phyloP scores from a whole-genome alignment of 345 rosid genomes.

The Nasturtium officinale region DNA sequence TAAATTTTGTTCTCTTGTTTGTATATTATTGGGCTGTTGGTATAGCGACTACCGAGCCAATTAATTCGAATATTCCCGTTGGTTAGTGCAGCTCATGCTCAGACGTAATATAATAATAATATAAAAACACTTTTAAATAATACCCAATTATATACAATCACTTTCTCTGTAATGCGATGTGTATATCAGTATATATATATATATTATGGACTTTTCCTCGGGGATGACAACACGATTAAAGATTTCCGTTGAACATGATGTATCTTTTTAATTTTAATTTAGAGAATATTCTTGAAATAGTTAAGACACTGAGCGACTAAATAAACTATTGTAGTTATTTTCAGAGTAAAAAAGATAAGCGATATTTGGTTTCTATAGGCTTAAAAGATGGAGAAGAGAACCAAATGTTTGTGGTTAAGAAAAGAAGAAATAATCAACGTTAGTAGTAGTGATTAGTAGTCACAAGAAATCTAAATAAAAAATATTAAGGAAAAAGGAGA shows the following conservation, averaged over 20 bases:
- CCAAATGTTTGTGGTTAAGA: conserved; percentile 19
- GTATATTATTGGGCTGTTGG: conserved; percentile 34
- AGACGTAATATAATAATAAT: conserved; percentile 23
- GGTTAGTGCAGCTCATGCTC: conserved; percentile 41
- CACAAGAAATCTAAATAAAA: conserved; percentile 10
- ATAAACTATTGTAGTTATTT: not conserved
- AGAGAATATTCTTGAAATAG: conserved; percentile 19
- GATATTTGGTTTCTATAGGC: not conserved
- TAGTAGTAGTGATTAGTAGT: not conserved
- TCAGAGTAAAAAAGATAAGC: not conserved
- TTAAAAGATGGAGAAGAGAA: not conserved
- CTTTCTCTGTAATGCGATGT: conserved; percentile 19
- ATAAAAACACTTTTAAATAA: not conserved
- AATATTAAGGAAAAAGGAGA: not conserved
- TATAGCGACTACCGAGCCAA: conserved; percentile 32
- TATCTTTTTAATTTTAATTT: not conserved
- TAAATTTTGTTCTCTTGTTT: not conserved
- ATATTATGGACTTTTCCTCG: not conserved
- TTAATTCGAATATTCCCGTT: conserved; percentile 39
- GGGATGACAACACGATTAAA: conserved; percentile 31
- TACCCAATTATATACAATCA: not conserved
- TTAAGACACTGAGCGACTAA: conserved; percentile 5
- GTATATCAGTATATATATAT: too few relatives aligned
- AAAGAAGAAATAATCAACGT: not conserved
- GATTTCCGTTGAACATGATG: conserved; percentile 1